Evolutionary conservation across 495 filamentous ascomycete species (phyloP).

Genomic region (Clohesyomyces aquaticus): DNA sequence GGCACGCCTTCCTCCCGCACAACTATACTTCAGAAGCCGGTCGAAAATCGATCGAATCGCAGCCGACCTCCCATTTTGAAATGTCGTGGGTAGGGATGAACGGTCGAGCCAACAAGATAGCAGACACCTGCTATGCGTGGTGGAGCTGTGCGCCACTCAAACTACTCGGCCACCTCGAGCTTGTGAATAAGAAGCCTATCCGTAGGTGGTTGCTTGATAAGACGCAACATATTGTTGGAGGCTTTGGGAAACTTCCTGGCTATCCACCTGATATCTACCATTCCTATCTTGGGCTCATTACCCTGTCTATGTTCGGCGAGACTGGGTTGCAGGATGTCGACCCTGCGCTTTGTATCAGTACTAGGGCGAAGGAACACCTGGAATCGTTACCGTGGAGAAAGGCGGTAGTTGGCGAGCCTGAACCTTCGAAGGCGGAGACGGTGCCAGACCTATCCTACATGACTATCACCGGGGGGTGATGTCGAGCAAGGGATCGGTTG

Average conservation of each 20-base stretch:
- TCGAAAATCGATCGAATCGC: conserved; percentile 25
- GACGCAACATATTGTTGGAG: conserved; percentile 89
- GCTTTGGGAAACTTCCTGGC: conserved; percentile 83
- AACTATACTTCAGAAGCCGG: conserved; percentile 36
- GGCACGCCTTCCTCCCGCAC: conserved; percentile 35
- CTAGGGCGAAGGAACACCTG: conserved; percentile 30
- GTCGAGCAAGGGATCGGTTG: too few species aligned
- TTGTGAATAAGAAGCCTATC: conserved; percentile 64
- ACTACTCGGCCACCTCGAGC: conserved; percentile 65
- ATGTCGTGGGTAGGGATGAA: conserved; percentile 73
- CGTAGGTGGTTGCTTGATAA: conserved; percentile 81
- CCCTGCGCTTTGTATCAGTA: conserved; percentile 53
- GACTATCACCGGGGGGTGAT: too few species aligned
- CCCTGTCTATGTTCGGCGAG: conserved; percentile 55
- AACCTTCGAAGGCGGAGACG: not conserved
- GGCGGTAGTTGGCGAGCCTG: conserved; percentile 15
- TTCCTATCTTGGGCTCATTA: conserved; percentile 83
- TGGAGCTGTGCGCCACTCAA: conserved; percentile 80
- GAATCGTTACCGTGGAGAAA: conserved; percentile 34
- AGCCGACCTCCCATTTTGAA: conserved; percentile 34
- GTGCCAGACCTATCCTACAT: too few species aligned
- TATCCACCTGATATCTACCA: conserved; percentile 89
- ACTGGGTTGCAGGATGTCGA: conserved; percentile 40
- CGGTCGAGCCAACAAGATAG: conserved; percentile 82
- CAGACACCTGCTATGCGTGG: conserved; percentile 94